Conservation (phyloP, 306 rosid genomes). For the Castanea crenata region DNA sequence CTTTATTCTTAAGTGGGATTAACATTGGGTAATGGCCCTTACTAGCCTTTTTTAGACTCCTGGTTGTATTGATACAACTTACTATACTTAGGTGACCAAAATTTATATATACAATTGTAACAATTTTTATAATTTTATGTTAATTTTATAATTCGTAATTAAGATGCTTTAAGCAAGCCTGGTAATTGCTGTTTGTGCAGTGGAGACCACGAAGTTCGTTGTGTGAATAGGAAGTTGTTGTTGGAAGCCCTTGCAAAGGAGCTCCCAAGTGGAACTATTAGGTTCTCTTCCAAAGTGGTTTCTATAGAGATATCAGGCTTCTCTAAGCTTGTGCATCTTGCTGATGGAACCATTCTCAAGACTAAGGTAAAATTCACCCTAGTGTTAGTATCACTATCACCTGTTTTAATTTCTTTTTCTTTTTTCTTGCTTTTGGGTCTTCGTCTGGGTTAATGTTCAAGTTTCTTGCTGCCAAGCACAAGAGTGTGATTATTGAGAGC, state of each 20-base stretch:
- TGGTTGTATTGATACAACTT: neutral
- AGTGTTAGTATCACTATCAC: neutral
- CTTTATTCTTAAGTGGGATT: too few species aligned
- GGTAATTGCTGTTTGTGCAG: constrained; percentile 5
- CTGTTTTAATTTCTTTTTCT: too few species aligned
- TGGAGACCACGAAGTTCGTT: constrained; percentile 45
- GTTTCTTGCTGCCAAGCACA: too few species aligned
- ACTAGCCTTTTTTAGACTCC: neutral
- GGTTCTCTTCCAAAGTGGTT: constrained; percentile 69
- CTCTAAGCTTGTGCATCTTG: constrained; percentile 61
- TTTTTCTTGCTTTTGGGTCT: too few species aligned
- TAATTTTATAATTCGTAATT: neutral
- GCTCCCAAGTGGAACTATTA: constrained; percentile 67
- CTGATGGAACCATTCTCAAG: constrained; percentile 55
- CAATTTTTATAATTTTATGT: neutral
- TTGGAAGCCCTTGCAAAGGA: constrained; percentile 64
- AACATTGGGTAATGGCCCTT: too few species aligned
- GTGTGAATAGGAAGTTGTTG: constrained; percentile 48
- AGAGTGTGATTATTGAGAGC: too few species aligned
- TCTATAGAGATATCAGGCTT: constrained; percentile 59
- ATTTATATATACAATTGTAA: neutral
- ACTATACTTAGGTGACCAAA: neutral
- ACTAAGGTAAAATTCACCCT: constrained; percentile 41
- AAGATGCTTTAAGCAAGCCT: neutral
- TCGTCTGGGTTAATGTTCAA: too few species aligned